Evolutionary conservation across 1,284 basidiomycete species (phyloP).

Genomic region (Trichosporon asahii): DNA sequence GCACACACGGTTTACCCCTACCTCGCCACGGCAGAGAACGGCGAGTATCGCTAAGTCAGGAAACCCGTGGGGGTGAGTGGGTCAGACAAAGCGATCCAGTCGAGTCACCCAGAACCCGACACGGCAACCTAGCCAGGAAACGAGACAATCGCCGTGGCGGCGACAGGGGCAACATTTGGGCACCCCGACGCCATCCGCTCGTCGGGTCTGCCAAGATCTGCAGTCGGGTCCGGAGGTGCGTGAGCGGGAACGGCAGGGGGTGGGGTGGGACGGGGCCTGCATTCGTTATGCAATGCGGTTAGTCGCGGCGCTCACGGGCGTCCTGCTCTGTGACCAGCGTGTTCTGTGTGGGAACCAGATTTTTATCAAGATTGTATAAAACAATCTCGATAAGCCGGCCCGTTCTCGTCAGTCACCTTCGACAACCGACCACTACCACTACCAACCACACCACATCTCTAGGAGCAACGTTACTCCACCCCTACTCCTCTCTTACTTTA

Average conservation of each 20-base stretch:
- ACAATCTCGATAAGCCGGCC: neutral
- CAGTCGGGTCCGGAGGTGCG: neutral
- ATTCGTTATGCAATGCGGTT: constrained; percentile 9
- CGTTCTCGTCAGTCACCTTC: neutral
- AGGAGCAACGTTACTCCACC: neutral
- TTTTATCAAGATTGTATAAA: neutral
- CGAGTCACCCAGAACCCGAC: neutral
- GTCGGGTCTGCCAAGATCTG: constrained; percentile 6
- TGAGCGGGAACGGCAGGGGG: neutral
- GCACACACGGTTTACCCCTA: neutral
- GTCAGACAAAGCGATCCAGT: neutral
- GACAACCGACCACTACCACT: neutral
- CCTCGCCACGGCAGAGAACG: neutral
- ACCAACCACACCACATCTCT: neutral
- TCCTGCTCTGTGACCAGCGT: neutral
- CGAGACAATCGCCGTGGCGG: neutral
- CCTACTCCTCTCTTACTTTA: neutral
- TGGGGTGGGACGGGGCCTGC: neutral
- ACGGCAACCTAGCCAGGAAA: neutral
- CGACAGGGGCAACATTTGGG: neutral
- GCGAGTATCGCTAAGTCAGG: neutral
- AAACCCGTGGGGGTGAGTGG: neutral
- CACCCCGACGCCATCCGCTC: neutral
- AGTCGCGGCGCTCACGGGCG: neutral
- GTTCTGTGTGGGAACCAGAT: neutral